Evolutionary conservation across 2,329 filamentous ascomycete species (phyloP).

Genomic region (Talaromyces sp.): DNA sequence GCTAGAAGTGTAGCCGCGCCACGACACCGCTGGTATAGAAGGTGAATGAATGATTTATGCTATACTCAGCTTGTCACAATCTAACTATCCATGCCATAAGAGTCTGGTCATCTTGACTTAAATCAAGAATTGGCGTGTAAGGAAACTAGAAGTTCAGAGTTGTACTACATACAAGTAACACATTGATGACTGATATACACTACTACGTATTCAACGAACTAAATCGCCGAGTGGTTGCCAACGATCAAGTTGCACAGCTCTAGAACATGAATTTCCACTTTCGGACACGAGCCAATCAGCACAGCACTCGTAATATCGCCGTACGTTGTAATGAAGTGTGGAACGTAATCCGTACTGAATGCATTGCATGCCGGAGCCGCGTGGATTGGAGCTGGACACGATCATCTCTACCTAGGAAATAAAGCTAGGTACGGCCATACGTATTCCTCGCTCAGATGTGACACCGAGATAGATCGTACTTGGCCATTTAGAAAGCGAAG

Average conservation of each 20-base stretch:
- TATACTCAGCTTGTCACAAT: background rate
- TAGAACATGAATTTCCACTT: background rate
- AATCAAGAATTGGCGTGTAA: background rate
- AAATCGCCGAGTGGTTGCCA: conserved; percentile 5
- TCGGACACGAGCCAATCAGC: background rate
- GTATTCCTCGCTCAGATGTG: background rate
- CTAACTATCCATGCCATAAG: background rate
- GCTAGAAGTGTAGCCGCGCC: background rate
- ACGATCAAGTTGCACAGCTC: conserved; percentile 1
- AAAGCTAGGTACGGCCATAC: background rate
- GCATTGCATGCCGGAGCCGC: conserved; percentile 3
- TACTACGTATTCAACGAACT: background rate
- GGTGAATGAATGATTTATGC: background rate
- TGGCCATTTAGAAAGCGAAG: background rate
- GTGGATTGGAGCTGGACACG: conserved; percentile 5
- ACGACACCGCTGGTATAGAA: background rate
- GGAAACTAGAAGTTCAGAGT: background rate
- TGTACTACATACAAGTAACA: background rate
- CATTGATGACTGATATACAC: background rate
- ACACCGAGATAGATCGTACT: background rate
- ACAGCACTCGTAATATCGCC: background rate
- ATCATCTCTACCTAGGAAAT: background rate
- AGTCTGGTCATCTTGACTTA: background rate
- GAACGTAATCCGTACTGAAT: background rate
- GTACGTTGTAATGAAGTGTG: background rate